Percentiles rank a stretch among this genome's conserved stretches.
Evolutionary conservation across 805 yeast species (phyloP).

Genomic region (Saccharomycopsis sp.): DNA sequence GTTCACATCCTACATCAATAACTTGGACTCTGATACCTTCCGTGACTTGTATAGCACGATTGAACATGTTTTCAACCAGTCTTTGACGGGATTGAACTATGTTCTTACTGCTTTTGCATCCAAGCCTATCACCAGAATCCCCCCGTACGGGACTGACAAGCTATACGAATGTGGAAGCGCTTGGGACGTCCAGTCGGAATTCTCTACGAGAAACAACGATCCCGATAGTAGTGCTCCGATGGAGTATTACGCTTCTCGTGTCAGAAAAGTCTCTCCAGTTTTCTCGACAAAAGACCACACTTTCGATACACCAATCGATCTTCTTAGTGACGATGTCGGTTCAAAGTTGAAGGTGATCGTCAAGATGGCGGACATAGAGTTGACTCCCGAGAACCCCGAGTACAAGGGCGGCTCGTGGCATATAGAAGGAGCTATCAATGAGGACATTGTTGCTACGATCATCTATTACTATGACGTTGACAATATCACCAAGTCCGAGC

Average conservation of each 20-base stretch:
- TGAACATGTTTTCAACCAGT: conserved; percentile 28
- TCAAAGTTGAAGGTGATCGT: conserved; percentile 32
- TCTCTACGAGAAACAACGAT: background rate
- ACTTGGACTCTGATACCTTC: conserved; percentile 31
- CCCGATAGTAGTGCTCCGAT: background rate
- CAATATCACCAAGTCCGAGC: conserved; percentile 32
- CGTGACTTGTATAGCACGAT: conserved; percentile 29
- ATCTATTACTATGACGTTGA: conserved; percentile 36
- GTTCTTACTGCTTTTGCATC: conserved; percentile 24
- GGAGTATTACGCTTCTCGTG: background rate
- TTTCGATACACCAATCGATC: background rate
- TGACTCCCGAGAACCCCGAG: conserved; percentile 35
- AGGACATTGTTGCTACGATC: conserved; percentile 36
- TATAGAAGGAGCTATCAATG: conserved; percentile 36
- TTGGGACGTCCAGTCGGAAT: background rate
- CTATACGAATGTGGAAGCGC: background rate
- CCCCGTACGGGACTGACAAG: background rate
- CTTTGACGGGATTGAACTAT: conserved; percentile 31
- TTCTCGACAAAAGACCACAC: background rate
- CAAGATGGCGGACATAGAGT: conserved; percentile 35
- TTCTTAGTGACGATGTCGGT: background rate
- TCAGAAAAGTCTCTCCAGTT: background rate
- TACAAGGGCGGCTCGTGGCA: conserved; percentile 40
- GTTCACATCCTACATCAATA: conserved; percentile 35
- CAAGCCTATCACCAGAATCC: background rate